These are phyloP conservation scores for Magnaporthales sp. DNA, from an alignment of 2,329 filamentous ascomycete genomes.

Conservation along the genomic window DNA sequence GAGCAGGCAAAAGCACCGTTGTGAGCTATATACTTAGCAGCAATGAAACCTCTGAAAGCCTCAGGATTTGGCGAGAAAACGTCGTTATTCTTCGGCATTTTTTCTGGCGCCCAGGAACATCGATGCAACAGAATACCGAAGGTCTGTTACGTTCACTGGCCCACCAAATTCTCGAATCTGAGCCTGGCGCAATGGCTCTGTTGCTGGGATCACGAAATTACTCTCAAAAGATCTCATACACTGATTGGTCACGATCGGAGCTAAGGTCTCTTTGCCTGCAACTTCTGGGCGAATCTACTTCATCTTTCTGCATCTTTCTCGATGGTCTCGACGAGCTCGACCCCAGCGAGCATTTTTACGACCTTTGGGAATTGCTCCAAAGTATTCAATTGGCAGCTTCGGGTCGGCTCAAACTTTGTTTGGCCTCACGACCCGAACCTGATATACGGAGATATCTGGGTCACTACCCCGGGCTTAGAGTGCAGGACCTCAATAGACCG, in stretches of 20 bases:
- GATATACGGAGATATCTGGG: neutral
- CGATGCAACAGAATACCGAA: conserved; percentile 15
- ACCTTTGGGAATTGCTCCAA: neutral
- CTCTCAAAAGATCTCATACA: neutral
- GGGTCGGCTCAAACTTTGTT: neutral
- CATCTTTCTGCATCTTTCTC: neutral
- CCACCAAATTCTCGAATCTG: conserved; percentile 11
- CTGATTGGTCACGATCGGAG: neutral
- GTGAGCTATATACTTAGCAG: conserved; percentile 18
- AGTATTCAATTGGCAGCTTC: neutral
- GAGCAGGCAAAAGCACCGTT: conserved; percentile 22
- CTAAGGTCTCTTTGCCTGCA: neutral
- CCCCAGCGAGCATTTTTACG: neutral
- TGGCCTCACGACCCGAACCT: neutral
- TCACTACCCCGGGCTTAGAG: neutral
- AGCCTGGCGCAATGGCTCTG: neutral
- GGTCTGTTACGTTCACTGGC: conserved; percentile 18
- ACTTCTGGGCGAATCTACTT: neutral
- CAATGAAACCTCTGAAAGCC: conserved; percentile 6
- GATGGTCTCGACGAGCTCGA: neutral
- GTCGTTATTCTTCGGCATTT: conserved; percentile 15
- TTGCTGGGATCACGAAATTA: neutral
- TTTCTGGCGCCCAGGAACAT: conserved; percentile 21
- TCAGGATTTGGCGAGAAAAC: conserved; percentile 13
- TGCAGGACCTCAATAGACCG: neutral